Base-by-base conservation (phyloP, 495 filamentous ascomycete species). In the Annulohypoxylon nitens region DNA sequence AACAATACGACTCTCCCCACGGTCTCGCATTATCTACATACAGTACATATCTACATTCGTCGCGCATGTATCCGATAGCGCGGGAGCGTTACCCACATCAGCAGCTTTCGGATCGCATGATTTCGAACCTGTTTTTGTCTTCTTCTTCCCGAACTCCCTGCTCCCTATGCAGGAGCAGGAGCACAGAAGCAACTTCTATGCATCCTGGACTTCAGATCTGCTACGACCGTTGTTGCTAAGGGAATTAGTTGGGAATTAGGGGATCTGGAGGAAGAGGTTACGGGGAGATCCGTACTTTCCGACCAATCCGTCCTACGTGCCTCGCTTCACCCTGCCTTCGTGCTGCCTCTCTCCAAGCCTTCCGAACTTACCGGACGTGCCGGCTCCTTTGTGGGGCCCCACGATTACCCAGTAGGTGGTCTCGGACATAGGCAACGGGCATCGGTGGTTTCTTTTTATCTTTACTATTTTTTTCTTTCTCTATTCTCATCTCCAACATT, bases 1-100 rank as follows among this genome's bases (percentile, higher is more conserved):
- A 72, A 72, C 63, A 58, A 54, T 72, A 58, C 64, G 36, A 64
- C 64, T 71, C 6, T 58, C 73, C 73, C 73, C 68, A 68, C 64
- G 68, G 64, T 26, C 64, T 68, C 61, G 60, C 23, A 59, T 58
- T 59, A 72, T 48, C 25, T 30, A 63, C 50, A 68, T 69, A 47
- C 43, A 8, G 16, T 30, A 33, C 25, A 41, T 25, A 74, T 36
- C 43, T 54, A 14, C 65, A 65, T 25, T 25, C 26, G 36, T 54
- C 50, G 33, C 50, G 26, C 26, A 30, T 26, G 23, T 33, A 54
- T 14, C 23, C 50, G 30, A 54, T 54, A 26, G 23, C 23, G 14
- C 50, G 26, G 20, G 9, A 33, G 39, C 53, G 39, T 53, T 3
- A 61, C 25, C 60, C 50, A 36, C 59, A 62, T 65, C 62, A 53